A percentile compares a stretch with the other conserved stretches of the same genome.
Evolutionary conservation across 371 early-diverging fungal genomes (phyloP).

Genomic region (Batkoa obscura): DNA sequence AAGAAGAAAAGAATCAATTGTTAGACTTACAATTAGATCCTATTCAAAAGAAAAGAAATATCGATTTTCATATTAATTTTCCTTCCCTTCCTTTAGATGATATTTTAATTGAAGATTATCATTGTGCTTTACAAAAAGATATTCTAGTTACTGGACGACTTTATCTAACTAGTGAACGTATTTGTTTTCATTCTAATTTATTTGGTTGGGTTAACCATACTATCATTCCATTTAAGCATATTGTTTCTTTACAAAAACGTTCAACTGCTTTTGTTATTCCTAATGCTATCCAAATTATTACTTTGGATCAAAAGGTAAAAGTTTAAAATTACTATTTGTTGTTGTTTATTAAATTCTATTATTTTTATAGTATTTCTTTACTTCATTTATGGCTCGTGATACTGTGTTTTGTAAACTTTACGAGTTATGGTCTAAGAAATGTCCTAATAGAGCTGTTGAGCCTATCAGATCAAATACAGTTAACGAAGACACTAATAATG

Average conservation of each 20-base stretch:
- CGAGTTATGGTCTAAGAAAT: conserved; percentile 31
- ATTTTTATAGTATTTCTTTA: conserved; percentile 38
- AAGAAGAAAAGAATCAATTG: not conserved
- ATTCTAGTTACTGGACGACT: conserved; percentile 81
- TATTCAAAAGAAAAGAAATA: conserved; percentile 7
- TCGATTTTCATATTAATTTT: conserved; percentile 41
- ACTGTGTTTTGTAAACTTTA: conserved; percentile 47
- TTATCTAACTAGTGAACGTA: conserved; percentile 63
- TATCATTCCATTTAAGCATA: conserved; percentile 62
- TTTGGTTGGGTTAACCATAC: conserved; percentile 89
- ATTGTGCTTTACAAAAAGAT: conserved; percentile 82
- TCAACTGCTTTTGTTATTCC: conserved; percentile 68
- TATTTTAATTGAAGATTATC: conserved; percentile 59
- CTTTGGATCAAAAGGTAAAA: conserved; percentile 36
- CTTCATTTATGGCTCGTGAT: conserved; percentile 65
- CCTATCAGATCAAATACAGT: conserved; percentile 8
- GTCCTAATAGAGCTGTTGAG: conserved; percentile 15
- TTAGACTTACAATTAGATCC: conserved; percentile 1
- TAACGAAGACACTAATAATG: conserved; percentile 4
- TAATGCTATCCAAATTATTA: conserved; percentile 65
- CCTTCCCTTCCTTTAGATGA: conserved; percentile 41
- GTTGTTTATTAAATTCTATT: not conserved
- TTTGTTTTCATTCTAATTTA: conserved; percentile 89
- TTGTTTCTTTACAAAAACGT: conserved; percentile 60
- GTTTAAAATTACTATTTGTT: not conserved